Conservation (phyloP, 2,329 filamentous ascomycete genomes). For the Xylaria hypoxylon region DNA sequence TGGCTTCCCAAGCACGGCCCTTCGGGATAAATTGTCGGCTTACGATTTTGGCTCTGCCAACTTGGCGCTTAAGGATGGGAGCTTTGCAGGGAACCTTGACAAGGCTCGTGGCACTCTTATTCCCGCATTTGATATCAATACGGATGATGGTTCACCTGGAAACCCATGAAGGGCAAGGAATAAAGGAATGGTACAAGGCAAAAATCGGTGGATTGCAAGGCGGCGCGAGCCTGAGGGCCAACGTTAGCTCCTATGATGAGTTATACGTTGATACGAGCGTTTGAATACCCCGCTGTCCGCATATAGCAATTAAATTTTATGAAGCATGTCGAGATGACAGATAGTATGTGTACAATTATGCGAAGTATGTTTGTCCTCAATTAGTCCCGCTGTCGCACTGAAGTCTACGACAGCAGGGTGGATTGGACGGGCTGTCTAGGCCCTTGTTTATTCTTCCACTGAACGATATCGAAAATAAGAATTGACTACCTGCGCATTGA, state of each 20-base stretch:
- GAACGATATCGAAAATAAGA: conserved; percentile 63
- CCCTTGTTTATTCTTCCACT: conserved; percentile 72
- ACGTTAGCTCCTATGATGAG: too few species aligned
- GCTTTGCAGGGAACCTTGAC: conserved; percentile 43
- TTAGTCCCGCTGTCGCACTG: conserved; percentile 72
- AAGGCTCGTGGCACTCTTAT: conserved; percentile 59
- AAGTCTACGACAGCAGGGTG: conserved; percentile 70
- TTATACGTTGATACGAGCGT: neutral
- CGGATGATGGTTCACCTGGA: conserved; percentile 51
- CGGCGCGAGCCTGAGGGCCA: neutral
- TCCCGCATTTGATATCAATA: conserved; percentile 68
- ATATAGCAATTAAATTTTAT: neutral
- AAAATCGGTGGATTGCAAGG: neutral
- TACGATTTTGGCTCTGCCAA: conserved; percentile 47
- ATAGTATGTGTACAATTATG: neutral
- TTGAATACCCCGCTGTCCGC: conserved; percentile 12
- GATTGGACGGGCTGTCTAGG: conserved; percentile 76
- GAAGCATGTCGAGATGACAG: neutral
- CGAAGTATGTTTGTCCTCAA: conserved; percentile 66
- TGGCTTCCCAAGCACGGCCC: conserved; percentile 45
- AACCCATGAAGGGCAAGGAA: conserved; percentile 36
- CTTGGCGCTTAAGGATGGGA: conserved; percentile 46
- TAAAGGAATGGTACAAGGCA: neutral
- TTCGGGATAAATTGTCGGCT: conserved; percentile 45
- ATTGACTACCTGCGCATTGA: conserved; percentile 70